These are phyloP conservation scores for Chenopodium berlandieri DNA, from an alignment of 148 eudicot species.

Conservation along the genomic window DNA sequence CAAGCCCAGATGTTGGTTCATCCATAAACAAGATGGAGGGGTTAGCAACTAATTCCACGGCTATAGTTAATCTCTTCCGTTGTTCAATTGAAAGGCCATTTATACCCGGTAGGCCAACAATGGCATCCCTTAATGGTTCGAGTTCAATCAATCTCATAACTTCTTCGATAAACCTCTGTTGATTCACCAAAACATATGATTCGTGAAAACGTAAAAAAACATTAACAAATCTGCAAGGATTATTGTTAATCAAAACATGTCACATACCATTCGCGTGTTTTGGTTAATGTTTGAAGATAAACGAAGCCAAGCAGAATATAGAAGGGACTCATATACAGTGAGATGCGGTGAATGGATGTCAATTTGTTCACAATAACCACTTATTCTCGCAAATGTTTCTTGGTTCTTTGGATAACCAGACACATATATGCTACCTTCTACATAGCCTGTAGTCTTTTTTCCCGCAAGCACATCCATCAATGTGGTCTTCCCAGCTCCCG, in stretches of 20 bases:
- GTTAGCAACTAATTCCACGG: constrained; percentile 68
- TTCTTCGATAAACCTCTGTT: constrained; percentile 56
- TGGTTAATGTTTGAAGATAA: constrained; percentile 45
- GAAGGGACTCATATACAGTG: constrained; percentile 63
- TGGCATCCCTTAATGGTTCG: constrained; percentile 46
- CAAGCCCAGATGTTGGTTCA: constrained; percentile 88
- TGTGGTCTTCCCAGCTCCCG: constrained; percentile 78
- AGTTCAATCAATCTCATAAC: constrained; percentile 66
- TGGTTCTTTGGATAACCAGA: constrained; percentile 73
- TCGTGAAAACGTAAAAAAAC: no score
- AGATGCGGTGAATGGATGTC: constrained; percentile 72
- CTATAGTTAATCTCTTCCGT: constrained; percentile 65
- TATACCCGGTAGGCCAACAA: constrained; percentile 66
- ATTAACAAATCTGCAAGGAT: no score
- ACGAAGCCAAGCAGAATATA: constrained; percentile 69
- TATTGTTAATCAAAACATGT: not conserved
- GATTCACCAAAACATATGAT: no score
- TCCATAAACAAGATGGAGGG: constrained; percentile 89
- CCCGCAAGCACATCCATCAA: constrained; percentile 76
- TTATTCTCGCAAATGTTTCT: constrained; percentile 58
- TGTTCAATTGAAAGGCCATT: constrained; percentile 74
- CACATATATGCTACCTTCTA: constrained; percentile 48
- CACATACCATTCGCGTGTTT: constrained; percentile 42
- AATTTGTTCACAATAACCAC: constrained; percentile 71
- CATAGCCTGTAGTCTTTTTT: constrained; percentile 66